Conservation (phyloP, 2,329 filamentous ascomycete genomes). For the Aspergillus fijiensis region DNA sequence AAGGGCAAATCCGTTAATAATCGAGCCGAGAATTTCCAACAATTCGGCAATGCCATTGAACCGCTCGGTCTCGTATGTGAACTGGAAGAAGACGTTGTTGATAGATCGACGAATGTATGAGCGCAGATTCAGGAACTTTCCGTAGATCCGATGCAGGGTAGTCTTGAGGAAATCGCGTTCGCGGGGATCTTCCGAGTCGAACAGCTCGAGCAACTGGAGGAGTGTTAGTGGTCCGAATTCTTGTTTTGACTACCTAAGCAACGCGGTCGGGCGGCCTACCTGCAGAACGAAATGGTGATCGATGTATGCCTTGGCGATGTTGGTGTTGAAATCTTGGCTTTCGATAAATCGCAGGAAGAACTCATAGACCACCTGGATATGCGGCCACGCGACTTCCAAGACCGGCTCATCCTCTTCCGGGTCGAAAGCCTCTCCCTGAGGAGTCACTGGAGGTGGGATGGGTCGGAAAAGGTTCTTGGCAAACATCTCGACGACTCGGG, state of each 20-base stretch:
- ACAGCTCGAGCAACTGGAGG: slow-evolving; percentile 80
- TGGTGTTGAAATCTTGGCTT: slow-evolving; percentile 99
- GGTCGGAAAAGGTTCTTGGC: slow-evolving; percentile 97
- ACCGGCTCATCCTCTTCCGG: slow-evolving; percentile 98
- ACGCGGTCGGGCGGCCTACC: slow-evolving; percentile 37
- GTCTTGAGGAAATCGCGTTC: slow-evolving; percentile 98
- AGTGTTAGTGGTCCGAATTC: slow-evolving; percentile 10
- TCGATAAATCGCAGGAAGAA: slow-evolving; percentile 99
- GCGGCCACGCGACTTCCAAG: slow-evolving; percentile 96
- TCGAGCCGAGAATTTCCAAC: slow-evolving; percentile 93
- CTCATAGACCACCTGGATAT: slow-evolving; percentile 99
- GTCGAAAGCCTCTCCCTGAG: slow-evolving; percentile 96
- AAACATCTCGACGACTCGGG: slow-evolving; percentile 98
- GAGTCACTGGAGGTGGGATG: slow-evolving; percentile 94
- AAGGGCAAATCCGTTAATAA: slow-evolving; percentile 97
- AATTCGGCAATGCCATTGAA: slow-evolving; percentile 98
- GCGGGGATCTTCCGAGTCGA: slow-evolving; percentile 95
- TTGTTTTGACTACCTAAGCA: too few species aligned
- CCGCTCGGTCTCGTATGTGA: slow-evolving; percentile 96
- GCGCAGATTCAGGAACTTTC: slow-evolving; percentile 95
- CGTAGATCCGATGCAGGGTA: slow-evolving; percentile 95
- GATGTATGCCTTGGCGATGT: slow-evolving; percentile 98
- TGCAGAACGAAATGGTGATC: slow-evolving; percentile 96
- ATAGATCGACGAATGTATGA: slow-evolving; percentile 98
- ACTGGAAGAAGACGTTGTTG: slow-evolving; percentile 99